These are phyloP conservation scores for Neurospora sp. DNA, from an alignment of 2,329 filamentous ascomycete species.

Conservation along the genomic window DNA sequence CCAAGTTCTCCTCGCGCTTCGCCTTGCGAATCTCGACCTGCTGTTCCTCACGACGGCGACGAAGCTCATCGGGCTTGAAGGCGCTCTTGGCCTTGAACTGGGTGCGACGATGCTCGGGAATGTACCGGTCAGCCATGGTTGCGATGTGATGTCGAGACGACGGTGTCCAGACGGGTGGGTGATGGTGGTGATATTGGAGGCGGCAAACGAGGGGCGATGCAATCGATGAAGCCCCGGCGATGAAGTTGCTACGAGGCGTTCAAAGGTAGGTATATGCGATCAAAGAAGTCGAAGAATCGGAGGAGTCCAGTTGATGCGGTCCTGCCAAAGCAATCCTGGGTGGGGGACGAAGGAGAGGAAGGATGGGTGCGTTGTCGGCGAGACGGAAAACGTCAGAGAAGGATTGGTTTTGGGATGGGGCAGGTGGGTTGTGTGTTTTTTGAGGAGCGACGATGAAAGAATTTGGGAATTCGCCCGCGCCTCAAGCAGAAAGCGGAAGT, in stretches of 20 bases:
- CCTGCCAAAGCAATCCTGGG: neutral
- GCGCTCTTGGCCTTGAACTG: conserved; percentile 99
- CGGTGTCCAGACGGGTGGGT: conserved; percentile 1
- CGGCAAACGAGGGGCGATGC: conserved; percentile 1
- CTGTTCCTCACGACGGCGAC: conserved; percentile 95
- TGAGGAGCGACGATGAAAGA: conserved; percentile 14
- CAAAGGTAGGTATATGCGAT: neutral
- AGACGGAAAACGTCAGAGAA: conserved; percentile 1
- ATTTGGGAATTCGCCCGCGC: conserved; percentile 12
- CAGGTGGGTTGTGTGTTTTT: conserved; percentile 1
- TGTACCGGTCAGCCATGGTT: conserved; percentile 96
- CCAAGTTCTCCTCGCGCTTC: conserved; percentile 97
- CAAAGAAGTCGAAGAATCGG: neutral
- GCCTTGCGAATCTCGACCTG: conserved; percentile 98
- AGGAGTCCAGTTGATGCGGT: neutral
- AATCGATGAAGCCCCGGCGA: neutral
- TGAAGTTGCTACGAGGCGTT: neutral
- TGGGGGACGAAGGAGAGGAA: neutral
- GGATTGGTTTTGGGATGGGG: conserved; percentile 1
- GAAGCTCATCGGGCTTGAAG: conserved; percentile 98
- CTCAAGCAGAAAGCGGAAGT: conserved; percentile 10
- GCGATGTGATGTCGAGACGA: conserved; percentile 23
- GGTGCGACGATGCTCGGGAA: conserved; percentile 96
- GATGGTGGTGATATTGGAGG: conserved; percentile 1
- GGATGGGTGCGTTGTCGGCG: neutral